These are phyloP conservation scores for Teratosphaeriaceae sp. DNA, from an alignment of 2,329 filamentous ascomycete genomes.

Conservation along the genomic window DNA sequence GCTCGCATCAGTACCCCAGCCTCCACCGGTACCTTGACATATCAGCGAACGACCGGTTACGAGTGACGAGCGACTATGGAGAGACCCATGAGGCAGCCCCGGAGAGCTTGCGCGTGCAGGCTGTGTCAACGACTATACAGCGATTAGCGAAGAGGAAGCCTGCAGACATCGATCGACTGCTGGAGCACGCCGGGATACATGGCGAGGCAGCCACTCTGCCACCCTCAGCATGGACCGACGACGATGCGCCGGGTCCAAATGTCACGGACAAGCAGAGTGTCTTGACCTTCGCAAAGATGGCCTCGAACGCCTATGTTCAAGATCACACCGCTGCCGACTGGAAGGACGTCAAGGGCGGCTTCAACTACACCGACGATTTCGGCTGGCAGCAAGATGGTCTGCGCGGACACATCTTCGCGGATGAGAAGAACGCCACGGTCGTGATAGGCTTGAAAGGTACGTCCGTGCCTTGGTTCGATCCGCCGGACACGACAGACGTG, in stretches of 20 bases:
- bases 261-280: slow-evolving; percentile 80
- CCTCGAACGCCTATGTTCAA: slow-evolving; percentile 80
- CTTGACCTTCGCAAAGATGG: slow-evolving; percentile 78
- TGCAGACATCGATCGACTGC: slow-evolving; percentile 68
- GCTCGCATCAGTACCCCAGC: slow-evolving; percentile 67
- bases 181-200: slow-evolving; percentile 63
- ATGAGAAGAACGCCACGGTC: slow-evolving; percentile 77
- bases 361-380: slow-evolving; percentile 83
- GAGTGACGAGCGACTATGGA: slow-evolving; percentile 23
- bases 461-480: slow-evolving; percentile 12
- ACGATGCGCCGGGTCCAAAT: slow-evolving; percentile 72
- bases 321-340: slow-evolving; percentile 67
- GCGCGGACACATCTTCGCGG: slow-evolving; percentile 85
- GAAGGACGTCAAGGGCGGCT: slow-evolving; percentile 70
- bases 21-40: slow-evolving; percentile 75
- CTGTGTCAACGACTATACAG: slow-evolving; percentile 58
- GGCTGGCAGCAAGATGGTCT: slow-evolving; percentile 88
- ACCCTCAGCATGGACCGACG: slow-evolving; percentile 72
- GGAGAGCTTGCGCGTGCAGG: slow-evolving; percentile 37
- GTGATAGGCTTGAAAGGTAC: slow-evolving; percentile 84
- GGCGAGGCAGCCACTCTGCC: slow-evolving; percentile 63
- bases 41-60: slow-evolving; percentile 44
- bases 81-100: slow-evolving; percentile 33
- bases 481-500: slow-evolving; percentile 4
- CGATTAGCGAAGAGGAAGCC: slow-evolving; percentile 72